Evolutionary conservation across 768 basidiomycete genomes (phyloP).

Genomic region (Pholiota conissans): DNA sequence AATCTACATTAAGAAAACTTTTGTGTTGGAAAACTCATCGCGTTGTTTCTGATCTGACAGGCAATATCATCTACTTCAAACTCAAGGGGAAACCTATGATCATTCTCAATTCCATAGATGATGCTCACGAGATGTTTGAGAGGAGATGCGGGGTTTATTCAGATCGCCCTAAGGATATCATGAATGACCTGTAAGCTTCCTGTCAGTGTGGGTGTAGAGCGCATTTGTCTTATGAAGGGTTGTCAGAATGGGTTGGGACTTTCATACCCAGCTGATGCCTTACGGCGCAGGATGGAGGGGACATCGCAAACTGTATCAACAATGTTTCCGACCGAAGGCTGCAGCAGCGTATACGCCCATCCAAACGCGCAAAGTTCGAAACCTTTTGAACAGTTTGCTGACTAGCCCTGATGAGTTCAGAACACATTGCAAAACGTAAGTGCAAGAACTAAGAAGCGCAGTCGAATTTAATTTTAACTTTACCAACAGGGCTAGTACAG

Average conservation of each 20-base stretch:
- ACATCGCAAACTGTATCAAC: slow-evolving; percentile 37
- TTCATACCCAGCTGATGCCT: slow-evolving; percentile 32
- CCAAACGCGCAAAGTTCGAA: slow-evolving; percentile 30
- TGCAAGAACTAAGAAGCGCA: background rate
- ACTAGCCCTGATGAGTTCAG: slow-evolving; percentile 16
- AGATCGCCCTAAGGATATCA: slow-evolving; percentile 36
- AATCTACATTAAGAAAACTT: background rate
- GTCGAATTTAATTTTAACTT: background rate
- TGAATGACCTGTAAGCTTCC: slow-evolving; percentile 17
- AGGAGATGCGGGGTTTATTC: slow-evolving; percentile 48
- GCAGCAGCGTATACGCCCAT: slow-evolving; percentile 28
- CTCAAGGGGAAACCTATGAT: slow-evolving; percentile 22
- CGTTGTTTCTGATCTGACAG: slow-evolving; percentile 1
- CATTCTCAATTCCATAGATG: slow-evolving; percentile 26
- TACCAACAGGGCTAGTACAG: slow-evolving; percentile 6
- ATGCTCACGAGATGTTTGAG: slow-evolving; percentile 31
- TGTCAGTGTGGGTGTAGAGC: background rate
- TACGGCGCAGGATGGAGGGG: slow-evolving; percentile 38
- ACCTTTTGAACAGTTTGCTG: slow-evolving; percentile 30
- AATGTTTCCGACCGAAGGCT: slow-evolving; percentile 31
- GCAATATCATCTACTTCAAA: slow-evolving; percentile 19
- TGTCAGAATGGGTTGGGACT: slow-evolving; percentile 36
- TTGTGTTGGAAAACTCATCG: background rate
- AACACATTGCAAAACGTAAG: slow-evolving; percentile 17
- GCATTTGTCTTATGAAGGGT: background rate